Evolutionary conservation across 2,329 filamentous ascomycete genomes (phyloP).

Genomic region (Seiridium cupressi): DNA sequence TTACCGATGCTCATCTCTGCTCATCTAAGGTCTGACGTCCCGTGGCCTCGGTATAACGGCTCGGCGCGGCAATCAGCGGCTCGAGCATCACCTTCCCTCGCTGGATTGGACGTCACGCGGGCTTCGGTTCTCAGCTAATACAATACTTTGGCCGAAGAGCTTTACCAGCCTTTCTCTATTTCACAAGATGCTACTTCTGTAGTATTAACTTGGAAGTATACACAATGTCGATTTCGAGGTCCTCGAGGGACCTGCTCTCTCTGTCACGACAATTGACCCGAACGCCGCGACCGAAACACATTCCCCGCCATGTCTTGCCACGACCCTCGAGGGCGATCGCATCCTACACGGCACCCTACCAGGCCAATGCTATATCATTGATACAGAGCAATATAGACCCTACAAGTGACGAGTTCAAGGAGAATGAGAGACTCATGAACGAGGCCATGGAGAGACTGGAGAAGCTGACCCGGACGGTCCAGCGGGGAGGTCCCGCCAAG

Average conservation of each 20-base stretch:
- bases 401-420: constrained; percentile 72
- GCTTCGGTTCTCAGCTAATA: not conserved
- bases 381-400: constrained; percentile 76
- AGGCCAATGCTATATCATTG: constrained; percentile 79
- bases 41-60: constrained; percentile 12
- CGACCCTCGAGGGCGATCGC: constrained; percentile 48
- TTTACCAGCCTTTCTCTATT: constrained; percentile 16
- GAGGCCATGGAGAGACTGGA: constrained; percentile 69
- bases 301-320: constrained; percentile 25
- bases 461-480: constrained; percentile 67
- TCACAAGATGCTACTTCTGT: constrained; percentile 12
- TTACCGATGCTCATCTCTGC: not conserved
- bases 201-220: constrained; percentile 9
- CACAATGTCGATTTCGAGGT: constrained; percentile 47
- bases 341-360: constrained; percentile 76
- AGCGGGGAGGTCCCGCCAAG: constrained; percentile 76
- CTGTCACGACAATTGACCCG: constrained; percentile 41
- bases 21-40: not conserved
- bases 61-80: constrained; percentile 20
- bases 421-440: constrained; percentile 77
- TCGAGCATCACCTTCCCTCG: constrained; percentile 18
- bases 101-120: constrained; percentile 18
- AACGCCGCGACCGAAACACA: constrained; percentile 21
- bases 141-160: not conserved
- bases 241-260: constrained; percentile 41